Conservation (phyloP, 192 early-diverging fungal genomes). For the Coemansia sp. region DNA sequence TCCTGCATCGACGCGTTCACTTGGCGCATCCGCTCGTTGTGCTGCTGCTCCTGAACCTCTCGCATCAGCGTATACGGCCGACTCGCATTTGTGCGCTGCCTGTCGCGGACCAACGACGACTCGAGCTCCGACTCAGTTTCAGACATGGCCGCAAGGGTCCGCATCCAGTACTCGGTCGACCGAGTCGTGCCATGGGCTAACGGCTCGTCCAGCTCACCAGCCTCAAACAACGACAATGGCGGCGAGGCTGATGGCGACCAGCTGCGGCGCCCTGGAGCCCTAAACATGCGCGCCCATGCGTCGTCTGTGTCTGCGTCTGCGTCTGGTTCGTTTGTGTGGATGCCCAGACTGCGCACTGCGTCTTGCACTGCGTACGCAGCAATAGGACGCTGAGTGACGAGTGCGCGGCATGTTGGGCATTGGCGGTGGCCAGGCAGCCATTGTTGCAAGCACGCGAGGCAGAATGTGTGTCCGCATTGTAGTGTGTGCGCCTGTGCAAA, state of each 20-base stretch:
- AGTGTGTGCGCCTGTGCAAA: conserved; percentile 39
- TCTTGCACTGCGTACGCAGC: conserved; percentile 28
- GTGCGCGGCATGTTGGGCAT: conserved; percentile 44
- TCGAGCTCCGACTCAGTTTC: neutral
- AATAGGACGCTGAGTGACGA: conserved; percentile 27
- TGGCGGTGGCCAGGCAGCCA: conserved; percentile 36
- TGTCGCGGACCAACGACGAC: neutral
- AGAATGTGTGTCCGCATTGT: conserved; percentile 51
- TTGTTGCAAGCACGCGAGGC: conserved; percentile 34
- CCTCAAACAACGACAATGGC: conserved; percentile 15
- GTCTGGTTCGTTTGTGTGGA: neutral
- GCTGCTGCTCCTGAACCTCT: neutral
- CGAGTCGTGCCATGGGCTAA: neutral
- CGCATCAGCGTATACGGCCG: neutral
- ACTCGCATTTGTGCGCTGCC: neutral
- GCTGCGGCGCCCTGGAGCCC: neutral
- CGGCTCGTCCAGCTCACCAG: neutral
- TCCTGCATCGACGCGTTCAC: neutral
- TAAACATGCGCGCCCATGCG: neutral
- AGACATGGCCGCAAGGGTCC: too few relatives aligned
- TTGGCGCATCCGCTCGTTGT: neutral
- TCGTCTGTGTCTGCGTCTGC: neutral
- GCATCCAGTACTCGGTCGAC: neutral
- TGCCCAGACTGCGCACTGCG: conserved; percentile 16
- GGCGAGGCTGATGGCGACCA: conserved; percentile 9